Percentiles rank a stretch among this genome's conserved stretches.
These are phyloP conservation scores for Alternaria burnsii DNA, from an alignment of 2,329 filamentous ascomycete genomes.

Conservation along the genomic window DNA sequence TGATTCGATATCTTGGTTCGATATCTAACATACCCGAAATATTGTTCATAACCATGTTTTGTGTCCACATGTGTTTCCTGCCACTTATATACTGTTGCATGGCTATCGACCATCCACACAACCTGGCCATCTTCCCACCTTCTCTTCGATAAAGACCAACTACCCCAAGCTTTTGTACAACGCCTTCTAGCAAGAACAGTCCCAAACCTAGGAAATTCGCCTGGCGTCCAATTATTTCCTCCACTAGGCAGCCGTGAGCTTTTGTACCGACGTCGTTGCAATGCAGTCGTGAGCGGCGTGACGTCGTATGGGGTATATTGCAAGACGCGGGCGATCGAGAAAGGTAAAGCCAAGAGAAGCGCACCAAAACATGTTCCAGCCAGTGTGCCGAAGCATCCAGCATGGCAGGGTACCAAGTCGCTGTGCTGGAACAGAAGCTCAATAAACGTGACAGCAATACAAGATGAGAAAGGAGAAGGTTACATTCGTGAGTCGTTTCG, in stretches of 20 bases:
- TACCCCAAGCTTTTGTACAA: constrained; percentile 1
- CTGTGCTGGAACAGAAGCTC: constrained; percentile 21
- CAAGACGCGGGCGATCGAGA: constrained; percentile 19
- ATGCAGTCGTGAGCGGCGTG: constrained; percentile 38
- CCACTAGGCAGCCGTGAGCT: constrained; percentile 21
- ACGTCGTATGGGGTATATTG: constrained; percentile 40
- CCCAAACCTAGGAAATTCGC: constrained; percentile 1
- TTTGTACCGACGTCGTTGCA: constrained; percentile 26
- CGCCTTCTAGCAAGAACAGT: constrained; percentile 7
- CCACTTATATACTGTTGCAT: background rate
- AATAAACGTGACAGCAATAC: background rate
- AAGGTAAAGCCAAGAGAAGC: constrained; percentile 6
- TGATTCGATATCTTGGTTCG: constrained; percentile 1
- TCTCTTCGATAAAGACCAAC: background rate
- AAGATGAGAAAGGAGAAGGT: constrained; percentile 6
- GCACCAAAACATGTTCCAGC: constrained; percentile 13
- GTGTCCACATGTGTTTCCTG: constrained; percentile 17
- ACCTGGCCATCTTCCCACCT: background rate
- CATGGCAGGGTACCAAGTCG: background rate
- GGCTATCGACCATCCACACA: background rate
- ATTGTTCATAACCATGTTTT: constrained; percentile 15
- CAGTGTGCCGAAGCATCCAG: constrained; percentile 27
- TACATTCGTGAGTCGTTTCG: constrained; percentile 16
- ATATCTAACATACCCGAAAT: constrained; percentile 28
- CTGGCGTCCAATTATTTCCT: constrained; percentile 17